Conservation (phyloP, 306 rosid species). For the Casuarina equisetifolia region DNA sequence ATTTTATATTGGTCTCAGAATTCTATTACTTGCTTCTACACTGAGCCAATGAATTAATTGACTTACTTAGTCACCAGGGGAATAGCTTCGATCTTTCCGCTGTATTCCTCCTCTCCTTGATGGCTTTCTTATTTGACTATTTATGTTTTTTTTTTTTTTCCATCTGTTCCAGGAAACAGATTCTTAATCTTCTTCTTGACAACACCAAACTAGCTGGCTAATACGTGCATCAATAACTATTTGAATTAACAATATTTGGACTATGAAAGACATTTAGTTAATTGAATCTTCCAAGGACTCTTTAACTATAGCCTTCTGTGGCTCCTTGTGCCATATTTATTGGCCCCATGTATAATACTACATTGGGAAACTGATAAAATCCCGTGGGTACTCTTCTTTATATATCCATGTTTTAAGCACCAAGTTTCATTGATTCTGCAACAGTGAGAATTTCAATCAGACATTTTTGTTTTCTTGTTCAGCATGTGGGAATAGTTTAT, state of each 20-base stretch:
- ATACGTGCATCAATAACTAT: slow-evolving; percentile 26
- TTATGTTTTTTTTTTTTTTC: background rate
- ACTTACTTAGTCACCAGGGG: background rate
- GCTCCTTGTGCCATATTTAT: slow-evolving; percentile 14
- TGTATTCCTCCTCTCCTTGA: background rate
- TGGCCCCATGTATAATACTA: background rate
- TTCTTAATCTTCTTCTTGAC: slow-evolving; percentile 25
- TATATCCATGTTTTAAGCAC: background rate
- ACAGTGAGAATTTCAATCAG: background rate
- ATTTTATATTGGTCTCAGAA: background rate
- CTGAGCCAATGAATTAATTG: background rate
- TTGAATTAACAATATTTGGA: slow-evolving; percentile 12
- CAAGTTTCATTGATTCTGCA: background rate
- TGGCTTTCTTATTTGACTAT: background rate
- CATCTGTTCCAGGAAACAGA: background rate
- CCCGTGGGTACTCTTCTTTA: slow-evolving; percentile 9
- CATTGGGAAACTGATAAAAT: slow-evolving; percentile 7
- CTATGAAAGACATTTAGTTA: background rate
- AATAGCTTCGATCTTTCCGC: slow-evolving; percentile 3
- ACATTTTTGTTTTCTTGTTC: background rate
- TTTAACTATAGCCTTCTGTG: slow-evolving; percentile 3
- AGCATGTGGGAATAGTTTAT: background rate
- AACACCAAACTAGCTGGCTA: slow-evolving; percentile 30
- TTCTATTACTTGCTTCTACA: background rate
- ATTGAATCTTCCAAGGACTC: slow-evolving; percentile 18